phyloP scores from a whole-genome alignment of 495 filamentous ascomycete species.

The Lasiosphaeria hispida region DNA sequence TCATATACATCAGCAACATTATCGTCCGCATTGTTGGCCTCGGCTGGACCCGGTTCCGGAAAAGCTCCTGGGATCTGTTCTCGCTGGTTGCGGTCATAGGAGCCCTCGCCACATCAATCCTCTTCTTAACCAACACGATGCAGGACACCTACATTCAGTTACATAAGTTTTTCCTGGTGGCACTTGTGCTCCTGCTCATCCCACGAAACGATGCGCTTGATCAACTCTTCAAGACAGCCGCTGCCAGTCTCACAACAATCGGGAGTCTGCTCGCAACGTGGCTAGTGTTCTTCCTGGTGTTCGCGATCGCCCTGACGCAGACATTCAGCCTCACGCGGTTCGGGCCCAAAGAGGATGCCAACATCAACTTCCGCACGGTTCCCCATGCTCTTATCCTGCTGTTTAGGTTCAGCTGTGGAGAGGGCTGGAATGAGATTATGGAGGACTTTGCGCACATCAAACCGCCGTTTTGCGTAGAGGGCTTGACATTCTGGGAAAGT shows the following conservation, averaged over 20 bases:
- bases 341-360: slow-evolving; percentile 65
- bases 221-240: slow-evolving; percentile 98
- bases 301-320: slow-evolving; percentile 94
- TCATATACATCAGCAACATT: slow-evolving; percentile 84
- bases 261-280: slow-evolving; percentile 92
- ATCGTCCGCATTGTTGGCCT: slow-evolving; percentile 81
- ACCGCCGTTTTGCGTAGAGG: slow-evolving; percentile 71
- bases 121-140: slow-evolving; percentile 55
- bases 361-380: slow-evolving; percentile 91
- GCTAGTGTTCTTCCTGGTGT: slow-evolving; percentile 95
- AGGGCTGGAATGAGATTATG: slow-evolving; percentile 97
- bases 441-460: slow-evolving; percentile 84
- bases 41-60: slow-evolving; percentile 87
- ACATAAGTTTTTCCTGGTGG: slow-evolving; percentile 91
- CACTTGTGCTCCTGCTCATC: slow-evolving; percentile 87
- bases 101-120: slow-evolving; percentile 72
- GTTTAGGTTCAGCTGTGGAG: slow-evolving; percentile 87
- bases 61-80: slow-evolving; percentile 94
- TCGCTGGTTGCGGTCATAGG: slow-evolving; percentile 83
- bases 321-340: slow-evolving; percentile 95
- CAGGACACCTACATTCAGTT: slow-evolving; percentile 67
- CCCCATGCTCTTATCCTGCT: slow-evolving; percentile 91
- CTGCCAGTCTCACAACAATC: slow-evolving; percentile 88
- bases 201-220: slow-evolving; percentile 96
- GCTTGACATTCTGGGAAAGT: slow-evolving; percentile 67